Evolutionary conservation across 768 basidiomycete genomes (phyloP).

Genomic region (Hypholoma fasciculare): DNA sequence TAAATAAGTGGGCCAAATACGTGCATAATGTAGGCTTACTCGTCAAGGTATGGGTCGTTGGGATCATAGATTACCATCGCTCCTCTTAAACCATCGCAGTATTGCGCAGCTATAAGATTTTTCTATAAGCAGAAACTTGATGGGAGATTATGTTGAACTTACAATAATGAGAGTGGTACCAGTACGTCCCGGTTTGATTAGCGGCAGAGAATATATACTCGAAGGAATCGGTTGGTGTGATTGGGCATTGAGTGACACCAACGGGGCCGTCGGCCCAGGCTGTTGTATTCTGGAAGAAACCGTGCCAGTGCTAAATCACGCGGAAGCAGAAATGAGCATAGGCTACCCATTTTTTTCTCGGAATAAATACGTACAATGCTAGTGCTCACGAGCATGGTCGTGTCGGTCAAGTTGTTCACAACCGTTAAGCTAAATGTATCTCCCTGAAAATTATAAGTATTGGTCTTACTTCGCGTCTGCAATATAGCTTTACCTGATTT

Average conservation of each 20-base stretch:
- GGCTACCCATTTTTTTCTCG: not conserved
- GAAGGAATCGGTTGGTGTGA: slow-evolving; percentile 36
- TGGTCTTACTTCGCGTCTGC: not conserved
- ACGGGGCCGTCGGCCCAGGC: slow-evolving; percentile 40
- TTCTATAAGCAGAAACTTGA: slow-evolving; percentile 1
- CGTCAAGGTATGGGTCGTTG: slow-evolving; percentile 17
- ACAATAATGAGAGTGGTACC: slow-evolving; percentile 41
- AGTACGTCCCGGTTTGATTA: slow-evolving; percentile 42
- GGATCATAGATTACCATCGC: slow-evolving; percentile 23
- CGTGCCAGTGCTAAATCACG: slow-evolving; percentile 42
- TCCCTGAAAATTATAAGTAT: not conserved
- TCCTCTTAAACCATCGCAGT: slow-evolving; percentile 57
- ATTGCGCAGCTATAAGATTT: slow-evolving; percentile 37
- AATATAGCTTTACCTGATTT: not conserved
- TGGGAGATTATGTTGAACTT: slow-evolving; percentile 6
- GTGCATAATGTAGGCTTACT: slow-evolving; percentile 6
- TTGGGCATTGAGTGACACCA: slow-evolving; percentile 41
- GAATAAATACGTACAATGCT: not conserved
- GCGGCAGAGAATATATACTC: slow-evolving; percentile 15
- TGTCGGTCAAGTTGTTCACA: not conserved
- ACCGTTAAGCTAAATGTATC: slow-evolving; percentile 1
- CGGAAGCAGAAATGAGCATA: not conserved
- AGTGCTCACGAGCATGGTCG: not conserved
- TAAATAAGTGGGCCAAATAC: not conserved
- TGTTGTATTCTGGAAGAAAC: slow-evolving; percentile 33